Evolutionary conservation across 352 stramenopile genomes (phyloP).

Genomic region (Phytophthora cactorum): DNA sequence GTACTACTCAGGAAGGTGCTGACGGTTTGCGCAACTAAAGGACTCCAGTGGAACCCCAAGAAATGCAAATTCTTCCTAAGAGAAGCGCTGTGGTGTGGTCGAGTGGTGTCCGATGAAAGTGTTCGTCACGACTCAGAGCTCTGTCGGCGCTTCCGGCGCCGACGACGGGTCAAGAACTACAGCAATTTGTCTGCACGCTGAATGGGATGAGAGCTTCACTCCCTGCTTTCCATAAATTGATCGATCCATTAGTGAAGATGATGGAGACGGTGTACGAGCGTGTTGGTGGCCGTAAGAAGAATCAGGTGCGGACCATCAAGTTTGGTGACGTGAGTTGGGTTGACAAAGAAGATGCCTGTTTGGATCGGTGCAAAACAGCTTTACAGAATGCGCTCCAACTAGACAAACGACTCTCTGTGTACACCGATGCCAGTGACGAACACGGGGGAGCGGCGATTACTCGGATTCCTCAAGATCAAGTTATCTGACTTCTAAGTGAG

Average conservation of each 20-base stretch:
- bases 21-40: too few relatives aligned
- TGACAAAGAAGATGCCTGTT: neutral
- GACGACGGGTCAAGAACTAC: neutral
- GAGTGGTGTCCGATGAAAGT: too few relatives aligned
- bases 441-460: constrained; percentile 16
- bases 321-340: neutral
- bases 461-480: constrained; percentile 7
- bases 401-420: constrained; percentile 7
- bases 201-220: neutral
- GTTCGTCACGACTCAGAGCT: neutral
- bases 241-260: neutral
- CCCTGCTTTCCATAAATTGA: neutral
- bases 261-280: neutral
- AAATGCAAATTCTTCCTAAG: too few relatives aligned
- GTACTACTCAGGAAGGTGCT: too few relatives aligned
- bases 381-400: neutral
- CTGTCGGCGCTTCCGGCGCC: neutral
- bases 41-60: too few relatives aligned
- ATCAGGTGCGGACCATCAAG: neutral
- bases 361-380: neutral
- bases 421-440: constrained; percentile 17
- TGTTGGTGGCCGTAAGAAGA: neutral
- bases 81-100: too few relatives aligned
- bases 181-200: neutral
- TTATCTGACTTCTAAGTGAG: neutral